These are phyloP conservation scores for Saturnispora silvae DNA, from an alignment of 805 yeast species.

Conservation along the genomic window DNA sequence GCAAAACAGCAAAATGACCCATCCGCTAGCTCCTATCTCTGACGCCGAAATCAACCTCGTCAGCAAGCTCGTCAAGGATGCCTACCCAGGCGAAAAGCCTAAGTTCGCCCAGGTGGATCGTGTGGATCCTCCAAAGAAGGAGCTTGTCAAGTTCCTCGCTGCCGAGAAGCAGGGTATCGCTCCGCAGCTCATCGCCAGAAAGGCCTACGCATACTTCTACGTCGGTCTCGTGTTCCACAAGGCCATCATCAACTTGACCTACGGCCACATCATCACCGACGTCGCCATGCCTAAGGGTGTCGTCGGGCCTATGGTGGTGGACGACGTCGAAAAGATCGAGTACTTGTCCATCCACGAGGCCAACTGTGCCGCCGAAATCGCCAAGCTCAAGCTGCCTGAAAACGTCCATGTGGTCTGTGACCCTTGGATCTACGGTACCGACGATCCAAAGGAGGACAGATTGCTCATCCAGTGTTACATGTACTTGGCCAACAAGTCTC, in stretches of 20 bases:
- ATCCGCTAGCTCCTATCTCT: slow-evolving; percentile 30
- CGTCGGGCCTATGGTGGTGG: slow-evolving; percentile 64
- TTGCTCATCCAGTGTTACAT: slow-evolving; percentile 64
- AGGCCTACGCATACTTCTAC: slow-evolving; percentile 60
- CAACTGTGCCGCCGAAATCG: slow-evolving; percentile 49
- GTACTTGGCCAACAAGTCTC: slow-evolving; percentile 57
- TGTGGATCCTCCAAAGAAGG: slow-evolving; percentile 70
- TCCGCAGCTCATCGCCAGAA: slow-evolving; percentile 55
- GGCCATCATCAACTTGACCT: slow-evolving; percentile 58
- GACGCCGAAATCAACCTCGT: slow-evolving; percentile 51
- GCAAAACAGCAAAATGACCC: too few species aligned
- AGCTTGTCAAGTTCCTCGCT: slow-evolving; percentile 55
- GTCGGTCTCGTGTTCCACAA: slow-evolving; percentile 46
- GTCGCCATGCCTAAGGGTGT: slow-evolving; percentile 47
- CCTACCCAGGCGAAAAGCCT: slow-evolving; percentile 42
- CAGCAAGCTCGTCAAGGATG: slow-evolving; percentile 49
- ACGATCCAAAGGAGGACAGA: slow-evolving; percentile 46
- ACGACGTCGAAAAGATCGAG: slow-evolving; percentile 49
- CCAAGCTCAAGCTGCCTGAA: slow-evolving; percentile 53
- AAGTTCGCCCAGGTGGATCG: slow-evolving; percentile 61
- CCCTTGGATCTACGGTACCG: slow-evolving; percentile 84
- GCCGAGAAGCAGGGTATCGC: slow-evolving; percentile 48
- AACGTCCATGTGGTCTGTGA: slow-evolving; percentile 47
- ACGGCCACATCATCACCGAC: slow-evolving; percentile 51
- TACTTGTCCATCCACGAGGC: slow-evolving; percentile 43